Evolutionary conservation across 208 protist genomes (phyloP).

Genomic region (Porcisia hertigi): DNA sequence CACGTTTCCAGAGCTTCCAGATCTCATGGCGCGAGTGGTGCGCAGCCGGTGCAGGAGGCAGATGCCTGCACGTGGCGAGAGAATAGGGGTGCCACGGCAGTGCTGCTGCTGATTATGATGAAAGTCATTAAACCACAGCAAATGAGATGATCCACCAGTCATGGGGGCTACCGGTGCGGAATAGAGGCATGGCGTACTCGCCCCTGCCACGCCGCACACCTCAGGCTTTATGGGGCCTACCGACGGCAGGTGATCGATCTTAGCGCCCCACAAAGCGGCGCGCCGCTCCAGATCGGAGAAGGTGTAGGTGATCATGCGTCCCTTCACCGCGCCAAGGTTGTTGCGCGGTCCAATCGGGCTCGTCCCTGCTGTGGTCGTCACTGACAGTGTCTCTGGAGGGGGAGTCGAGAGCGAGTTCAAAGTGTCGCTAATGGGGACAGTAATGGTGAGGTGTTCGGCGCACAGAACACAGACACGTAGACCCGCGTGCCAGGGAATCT

Average conservation of each 20-base stretch:
- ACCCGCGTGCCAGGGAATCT: conserved; percentile 34
- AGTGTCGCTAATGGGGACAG: background rate
- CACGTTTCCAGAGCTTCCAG: conserved; percentile 4
- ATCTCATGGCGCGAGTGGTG: conserved; percentile 15
- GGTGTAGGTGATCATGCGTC: conserved; percentile 21
- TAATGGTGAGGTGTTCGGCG: conserved; percentile 33
- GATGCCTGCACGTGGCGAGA: conserved; percentile 4
- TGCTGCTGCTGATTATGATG: background rate
- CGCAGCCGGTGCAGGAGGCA: conserved; percentile 29
- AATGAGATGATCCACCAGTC: background rate
- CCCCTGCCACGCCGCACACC: background rate
- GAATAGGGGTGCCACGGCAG: background rate
- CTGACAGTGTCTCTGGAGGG: background rate
- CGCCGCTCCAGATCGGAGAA: conserved; percentile 41
- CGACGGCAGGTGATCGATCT: conserved; percentile 35
- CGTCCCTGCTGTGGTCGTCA: background rate
- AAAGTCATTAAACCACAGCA: background rate
- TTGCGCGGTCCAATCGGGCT: background rate
- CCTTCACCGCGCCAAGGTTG: background rate
- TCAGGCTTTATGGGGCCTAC: background rate
- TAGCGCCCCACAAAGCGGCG: conserved; percentile 55
- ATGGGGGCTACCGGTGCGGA: background rate
- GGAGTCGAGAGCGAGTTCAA: background rate
- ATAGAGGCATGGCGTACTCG: background rate
- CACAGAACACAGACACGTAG: conserved; percentile 40